Percentiles rank a stretch among this genome's conserved stretches.
Conservation (phyloP, 176 grass and related monocot species). For the Dactylis glomerata region DNA sequence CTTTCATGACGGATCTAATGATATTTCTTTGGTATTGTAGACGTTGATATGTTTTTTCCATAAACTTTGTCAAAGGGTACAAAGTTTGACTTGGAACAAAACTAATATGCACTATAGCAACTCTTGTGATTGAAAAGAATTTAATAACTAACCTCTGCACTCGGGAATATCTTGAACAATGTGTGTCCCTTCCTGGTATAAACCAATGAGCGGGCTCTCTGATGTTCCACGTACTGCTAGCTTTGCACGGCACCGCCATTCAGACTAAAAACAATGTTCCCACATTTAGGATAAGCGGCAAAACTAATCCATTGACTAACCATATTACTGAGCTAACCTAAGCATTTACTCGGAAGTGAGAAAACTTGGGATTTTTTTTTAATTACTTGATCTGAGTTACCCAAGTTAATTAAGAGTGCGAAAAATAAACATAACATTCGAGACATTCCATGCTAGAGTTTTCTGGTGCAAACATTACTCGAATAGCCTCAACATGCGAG, state of each 20-base stretch:
- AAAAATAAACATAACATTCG: not conserved
- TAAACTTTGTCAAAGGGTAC: not conserved
- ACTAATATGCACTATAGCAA: not conserved
- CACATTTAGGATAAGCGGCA: not conserved
- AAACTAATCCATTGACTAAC: slow-evolving; percentile 6
- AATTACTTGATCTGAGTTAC: not conserved
- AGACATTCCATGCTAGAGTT: not conserved
- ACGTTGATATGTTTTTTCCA: not conserved
- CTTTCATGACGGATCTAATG: not conserved
- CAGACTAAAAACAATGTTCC: slow-evolving; percentile 45
- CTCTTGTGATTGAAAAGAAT: not conserved
- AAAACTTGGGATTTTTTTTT: not conserved
- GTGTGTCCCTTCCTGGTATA: slow-evolving; percentile 97
- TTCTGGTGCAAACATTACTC: not conserved
- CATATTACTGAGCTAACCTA: not conserved
- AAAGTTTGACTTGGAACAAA: not conserved
- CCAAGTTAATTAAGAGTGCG: not conserved
- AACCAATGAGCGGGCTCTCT: slow-evolving; percentile 63
- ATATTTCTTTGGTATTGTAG: not conserved
- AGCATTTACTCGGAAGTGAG: not conserved
- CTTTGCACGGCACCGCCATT: slow-evolving; percentile 96
- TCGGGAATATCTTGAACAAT: slow-evolving; percentile 71
- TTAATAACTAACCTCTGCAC: slow-evolving; percentile 62
- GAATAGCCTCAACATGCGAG: not conserved
- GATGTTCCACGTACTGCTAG: slow-evolving; percentile 81